Conservation (phyloP, 805 yeast species). For the Schwanniomyces occidentalis region DNA sequence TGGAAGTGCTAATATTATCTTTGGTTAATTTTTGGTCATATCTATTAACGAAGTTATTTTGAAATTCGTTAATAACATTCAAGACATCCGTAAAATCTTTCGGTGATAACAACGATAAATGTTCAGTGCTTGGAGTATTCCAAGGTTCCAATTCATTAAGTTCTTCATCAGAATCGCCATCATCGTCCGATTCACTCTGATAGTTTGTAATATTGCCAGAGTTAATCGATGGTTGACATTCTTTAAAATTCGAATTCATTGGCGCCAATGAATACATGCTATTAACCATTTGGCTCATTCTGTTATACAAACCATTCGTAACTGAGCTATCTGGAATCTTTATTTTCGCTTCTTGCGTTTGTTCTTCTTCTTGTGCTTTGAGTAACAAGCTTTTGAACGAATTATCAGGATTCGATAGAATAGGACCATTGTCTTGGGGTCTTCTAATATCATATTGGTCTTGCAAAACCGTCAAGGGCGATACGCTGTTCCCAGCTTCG, state of each 20-base stretch:
- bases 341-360: not conserved
- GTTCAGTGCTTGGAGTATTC: constrained; percentile 5
- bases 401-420: constrained; percentile 17
- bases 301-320: no score
- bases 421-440: not conserved
- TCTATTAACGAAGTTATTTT: constrained; percentile 28
- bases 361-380: not conserved
- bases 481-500: no score
- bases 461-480: constrained; percentile 28
- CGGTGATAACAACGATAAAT: not conserved
- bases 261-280: constrained; percentile 18
- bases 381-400: constrained; percentile 13
- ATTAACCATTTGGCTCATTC: no score
- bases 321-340: no score
- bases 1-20: constrained; percentile 3
- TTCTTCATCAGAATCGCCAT: constrained; percentile 9
- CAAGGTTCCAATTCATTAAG: not conserved
- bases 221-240: not conserved
- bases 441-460: constrained; percentile 23
- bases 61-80: constrained; percentile 31
- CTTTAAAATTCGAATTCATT: constrained; percentile 2
- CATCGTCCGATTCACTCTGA: constrained; percentile 27
- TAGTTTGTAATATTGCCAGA: constrained; percentile 9
- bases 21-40: constrained; percentile 8
- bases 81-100: constrained; percentile 14